Percentiles rank a stretch among this genome's conserved stretches.
Conservation (phyloP, 805 yeast species). For the Teunomyces funiuensis region DNA sequence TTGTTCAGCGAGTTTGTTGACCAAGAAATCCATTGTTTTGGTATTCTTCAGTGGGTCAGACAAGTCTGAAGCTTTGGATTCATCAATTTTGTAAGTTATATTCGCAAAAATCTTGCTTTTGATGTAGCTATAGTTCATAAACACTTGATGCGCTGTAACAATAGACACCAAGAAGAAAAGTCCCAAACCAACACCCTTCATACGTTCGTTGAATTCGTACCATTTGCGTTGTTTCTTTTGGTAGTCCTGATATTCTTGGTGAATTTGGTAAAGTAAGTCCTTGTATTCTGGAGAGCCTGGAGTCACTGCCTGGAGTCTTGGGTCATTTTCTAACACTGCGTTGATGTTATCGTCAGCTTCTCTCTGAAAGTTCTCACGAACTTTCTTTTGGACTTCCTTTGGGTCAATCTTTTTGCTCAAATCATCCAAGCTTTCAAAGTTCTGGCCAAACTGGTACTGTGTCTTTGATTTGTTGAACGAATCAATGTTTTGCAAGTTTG, state of each 20-base stretch:
- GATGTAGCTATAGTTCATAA: conserved; percentile 43
- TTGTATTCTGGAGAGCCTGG: conserved; percentile 39
- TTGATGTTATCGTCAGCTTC: conserved; percentile 18
- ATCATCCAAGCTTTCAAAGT: conserved; percentile 19
- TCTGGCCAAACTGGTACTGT: conserved; percentile 27
- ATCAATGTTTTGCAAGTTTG: conserved; percentile 21
- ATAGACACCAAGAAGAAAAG: conserved; percentile 36
- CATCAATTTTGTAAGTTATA: conserved; percentile 37
- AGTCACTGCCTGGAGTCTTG: conserved; percentile 25
- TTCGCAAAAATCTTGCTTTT: conserved; percentile 33
- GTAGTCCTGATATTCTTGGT: conserved; percentile 23
- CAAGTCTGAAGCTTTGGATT: conserved; percentile 34
- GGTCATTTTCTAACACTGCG: conserved; percentile 29
- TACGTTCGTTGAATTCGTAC: conserved; percentile 42
- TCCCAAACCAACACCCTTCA: conserved; percentile 48
- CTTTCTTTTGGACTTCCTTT: conserved; percentile 7
- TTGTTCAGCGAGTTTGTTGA: conserved; percentile 27
- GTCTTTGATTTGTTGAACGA: conserved; percentile 38
- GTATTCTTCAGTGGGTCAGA: conserved; percentile 30
- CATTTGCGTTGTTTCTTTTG: conserved; percentile 28
- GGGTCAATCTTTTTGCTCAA: conserved; percentile 15
- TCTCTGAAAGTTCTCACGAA: conserved; percentile 13
- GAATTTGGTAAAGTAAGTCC: conserved; percentile 27
- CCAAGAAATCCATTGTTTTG: conserved; percentile 24
- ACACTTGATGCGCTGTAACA: conserved; percentile 40